A percentile compares a stretch with the other conserved stretches of the same genome.
Conservation (phyloP, 148 eudicot genomes). For the Polygonum maritimum region DNA sequence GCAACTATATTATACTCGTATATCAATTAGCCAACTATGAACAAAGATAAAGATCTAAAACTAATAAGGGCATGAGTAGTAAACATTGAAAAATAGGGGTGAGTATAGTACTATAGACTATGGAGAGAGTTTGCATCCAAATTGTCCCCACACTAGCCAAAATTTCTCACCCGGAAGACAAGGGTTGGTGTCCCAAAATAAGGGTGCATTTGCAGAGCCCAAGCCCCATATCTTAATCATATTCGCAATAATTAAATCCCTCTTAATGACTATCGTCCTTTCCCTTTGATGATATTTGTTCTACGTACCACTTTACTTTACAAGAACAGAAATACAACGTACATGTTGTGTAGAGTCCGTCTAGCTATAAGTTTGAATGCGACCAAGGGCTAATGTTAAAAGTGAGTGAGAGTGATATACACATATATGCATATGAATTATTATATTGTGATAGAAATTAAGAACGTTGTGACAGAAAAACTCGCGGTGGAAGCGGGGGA, state of each 20-base stretch:
- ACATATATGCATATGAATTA: not conserved
- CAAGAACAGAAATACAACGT: not conserved
- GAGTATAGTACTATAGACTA: not conserved
- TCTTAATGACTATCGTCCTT: not conserved
- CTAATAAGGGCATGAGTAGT: too few species aligned
- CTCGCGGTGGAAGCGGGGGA: constrained; percentile 4
- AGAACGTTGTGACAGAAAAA: not conserved
- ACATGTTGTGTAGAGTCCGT: not conserved
- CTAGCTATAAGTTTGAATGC: not conserved
- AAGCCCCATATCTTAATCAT: not conserved
- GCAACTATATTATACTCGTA: too few species aligned
- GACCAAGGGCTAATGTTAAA: not conserved
- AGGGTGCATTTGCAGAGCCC: constrained; percentile 2
- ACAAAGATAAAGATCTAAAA: too few species aligned
- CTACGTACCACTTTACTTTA: not conserved
- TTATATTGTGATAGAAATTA: not conserved
- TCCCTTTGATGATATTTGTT: not conserved
- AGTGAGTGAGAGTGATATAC: not conserved
- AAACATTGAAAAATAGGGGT: not conserved
- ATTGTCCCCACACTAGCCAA: not conserved
- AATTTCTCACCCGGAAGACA: constrained; percentile 11
- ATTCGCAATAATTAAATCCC: not conserved
- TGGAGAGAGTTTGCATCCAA: not conserved
- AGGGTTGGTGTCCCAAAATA: constrained; percentile 5
- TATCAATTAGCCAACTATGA: too few species aligned